Percentiles rank a stretch among this genome's conserved stretches.
These are phyloP conservation scores for Antitrichia curtipendula DNA, from an alignment of 225 moss, liverwort and hornwort genomes.

Conservation along the genomic window DNA sequence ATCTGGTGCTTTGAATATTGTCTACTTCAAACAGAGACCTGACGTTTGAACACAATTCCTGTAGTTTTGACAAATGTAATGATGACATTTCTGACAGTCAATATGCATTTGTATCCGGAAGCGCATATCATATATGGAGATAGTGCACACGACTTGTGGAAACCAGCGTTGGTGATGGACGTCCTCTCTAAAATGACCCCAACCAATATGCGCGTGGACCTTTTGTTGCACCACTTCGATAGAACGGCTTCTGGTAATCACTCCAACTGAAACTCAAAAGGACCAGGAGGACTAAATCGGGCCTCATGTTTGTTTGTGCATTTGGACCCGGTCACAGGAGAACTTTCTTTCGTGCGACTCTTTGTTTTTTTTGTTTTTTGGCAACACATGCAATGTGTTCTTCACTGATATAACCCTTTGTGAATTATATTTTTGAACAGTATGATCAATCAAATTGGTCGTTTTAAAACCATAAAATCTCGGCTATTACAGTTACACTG, in stretches of 20 bases:
- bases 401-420: not conserved
- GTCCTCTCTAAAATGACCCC: conserved; percentile 21
- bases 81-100: conserved; percentile 16
- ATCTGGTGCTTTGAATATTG: not conserved
- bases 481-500: not conserved
- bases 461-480: not conserved
- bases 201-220: conserved; percentile 31
- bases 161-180: conserved; percentile 12
- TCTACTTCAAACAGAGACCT: not conserved
- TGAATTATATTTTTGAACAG: not conserved
- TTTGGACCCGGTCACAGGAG: not conserved
- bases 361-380: no score
- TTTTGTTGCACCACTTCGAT: conserved; percentile 28
- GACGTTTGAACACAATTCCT: not conserved
- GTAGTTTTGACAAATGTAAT: not conserved
- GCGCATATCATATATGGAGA: conserved; percentile 37
- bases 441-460: not conserved
- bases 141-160: conserved; percentile 35
- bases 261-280: not conserved
- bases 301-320: not conserved
- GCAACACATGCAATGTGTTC: not conserved
- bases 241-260: conserved; percentile 25
- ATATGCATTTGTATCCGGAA: conserved; percentile 32
- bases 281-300: not conserved
- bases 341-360: not conserved